A percentile compares a stretch with the other conserved stretches of the same genome.
Evolutionary conservation across 768 basidiomycete genomes (phyloP).

Genomic region (Calvatia gigantea): DNA sequence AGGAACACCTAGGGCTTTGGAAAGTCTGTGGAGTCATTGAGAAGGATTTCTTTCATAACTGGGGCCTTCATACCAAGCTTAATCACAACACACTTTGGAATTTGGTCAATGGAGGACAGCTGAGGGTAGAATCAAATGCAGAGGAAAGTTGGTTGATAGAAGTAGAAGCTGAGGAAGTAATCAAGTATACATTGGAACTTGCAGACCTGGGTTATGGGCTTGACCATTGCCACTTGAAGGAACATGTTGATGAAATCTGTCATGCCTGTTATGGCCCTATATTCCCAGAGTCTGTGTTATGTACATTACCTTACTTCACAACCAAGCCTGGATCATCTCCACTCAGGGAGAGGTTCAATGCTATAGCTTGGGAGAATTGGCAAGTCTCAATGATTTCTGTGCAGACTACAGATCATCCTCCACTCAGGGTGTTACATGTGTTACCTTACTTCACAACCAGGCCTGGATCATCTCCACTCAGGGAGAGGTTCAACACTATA

Average conservation of each 20-base stretch:
- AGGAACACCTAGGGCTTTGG: neutral
- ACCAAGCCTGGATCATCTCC: too few relatives aligned
- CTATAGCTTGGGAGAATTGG: too few relatives aligned
- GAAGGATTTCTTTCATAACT: neutral
- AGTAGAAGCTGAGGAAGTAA: neutral
- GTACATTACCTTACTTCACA: too few relatives aligned
- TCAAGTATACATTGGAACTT: neutral
- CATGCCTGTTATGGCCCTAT: neutral
- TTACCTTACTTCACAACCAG: too few relatives aligned
- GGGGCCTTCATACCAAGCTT: neutral
- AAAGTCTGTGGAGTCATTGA: neutral
- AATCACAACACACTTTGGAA: neutral
- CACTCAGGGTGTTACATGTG: too few relatives aligned
- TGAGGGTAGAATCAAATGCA: neutral
- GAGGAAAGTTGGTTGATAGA: neutral
- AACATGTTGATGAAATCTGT: neutral
- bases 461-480: too few relatives aligned
- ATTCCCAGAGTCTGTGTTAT: neutral
- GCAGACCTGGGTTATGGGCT: neutral
- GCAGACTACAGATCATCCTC: too few relatives aligned
- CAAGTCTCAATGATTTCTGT: too few relatives aligned
- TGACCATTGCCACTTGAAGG: neutral
- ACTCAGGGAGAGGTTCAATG: too few relatives aligned
- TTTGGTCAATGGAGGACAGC: neutral
- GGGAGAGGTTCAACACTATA: too few relatives aligned